Conservation (phyloP, 2,329 filamentous ascomycete species). For the Fusarium cyanostomum region DNA sequence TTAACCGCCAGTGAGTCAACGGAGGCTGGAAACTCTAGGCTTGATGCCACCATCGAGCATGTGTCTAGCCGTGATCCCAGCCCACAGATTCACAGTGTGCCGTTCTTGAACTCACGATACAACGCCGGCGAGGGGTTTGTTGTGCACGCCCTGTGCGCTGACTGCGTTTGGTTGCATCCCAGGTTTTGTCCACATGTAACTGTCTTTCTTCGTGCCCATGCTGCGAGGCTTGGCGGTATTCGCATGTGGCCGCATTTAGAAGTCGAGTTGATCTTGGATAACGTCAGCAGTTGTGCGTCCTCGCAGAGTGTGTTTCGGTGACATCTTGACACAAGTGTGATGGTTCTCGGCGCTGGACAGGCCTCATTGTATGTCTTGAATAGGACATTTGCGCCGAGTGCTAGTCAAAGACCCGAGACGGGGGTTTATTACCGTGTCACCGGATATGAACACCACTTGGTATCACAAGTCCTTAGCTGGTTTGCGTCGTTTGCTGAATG, state of each 20-base stretch:
- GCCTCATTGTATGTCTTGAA: neutral
- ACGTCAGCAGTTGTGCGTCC: conserved; percentile 15
- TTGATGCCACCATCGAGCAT: no score
- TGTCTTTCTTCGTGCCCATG: conserved; percentile 27
- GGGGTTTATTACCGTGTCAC: conserved; percentile 1
- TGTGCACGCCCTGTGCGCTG: no score
- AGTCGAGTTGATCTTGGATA: conserved; percentile 1
- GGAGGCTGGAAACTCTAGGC: conserved; percentile 10
- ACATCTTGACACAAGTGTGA: no score
- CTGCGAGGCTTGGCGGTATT: conserved; percentile 22
- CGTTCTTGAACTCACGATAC: no score
- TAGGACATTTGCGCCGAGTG: neutral
- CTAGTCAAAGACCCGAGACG: conserved; percentile 5
- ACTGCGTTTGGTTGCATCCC: no score
- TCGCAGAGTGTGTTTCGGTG: no score
- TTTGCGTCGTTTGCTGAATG: conserved; percentile 20
- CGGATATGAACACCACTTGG: neutral
- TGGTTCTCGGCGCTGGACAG: neutral
- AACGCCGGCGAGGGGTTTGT: no score
- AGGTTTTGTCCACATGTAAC: conserved; percentile 33
- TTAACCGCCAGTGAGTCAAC: conserved; percentile 21
- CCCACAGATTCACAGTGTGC: no score
- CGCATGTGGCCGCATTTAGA: conserved; percentile 2
- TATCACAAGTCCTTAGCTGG: conserved; percentile 15
- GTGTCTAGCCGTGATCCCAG: neutral